These are phyloP conservation scores for Ichthyophthirius multifiliis DNA, from an alignment of 169 alveolate species.

Conservation along the genomic window DNA sequence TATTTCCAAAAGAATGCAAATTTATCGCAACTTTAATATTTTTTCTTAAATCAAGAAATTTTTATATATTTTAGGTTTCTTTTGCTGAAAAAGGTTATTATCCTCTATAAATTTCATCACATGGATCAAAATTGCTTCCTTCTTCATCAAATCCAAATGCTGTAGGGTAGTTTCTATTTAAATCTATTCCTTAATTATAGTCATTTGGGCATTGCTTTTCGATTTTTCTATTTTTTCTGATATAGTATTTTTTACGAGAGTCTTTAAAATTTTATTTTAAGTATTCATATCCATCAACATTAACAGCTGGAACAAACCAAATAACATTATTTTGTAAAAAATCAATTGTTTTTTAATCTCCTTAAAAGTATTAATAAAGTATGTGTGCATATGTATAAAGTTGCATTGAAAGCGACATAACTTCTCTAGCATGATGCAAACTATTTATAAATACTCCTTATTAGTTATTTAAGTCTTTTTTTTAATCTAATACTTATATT, in stretches of 20 bases:
- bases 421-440: slow-evolving; percentile 81
- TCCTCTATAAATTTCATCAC: slow-evolving; percentile 86
- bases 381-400: slow-evolving; percentile 32
- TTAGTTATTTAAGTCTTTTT: not conserved
- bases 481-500: not conserved
- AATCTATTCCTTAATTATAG: slow-evolving; percentile 60
- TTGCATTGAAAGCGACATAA: slow-evolving; percentile 63
- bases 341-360: not conserved
- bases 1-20: slow-evolving; percentile 33
- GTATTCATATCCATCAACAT: slow-evolving; percentile 68
- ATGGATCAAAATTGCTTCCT: slow-evolving; percentile 61
- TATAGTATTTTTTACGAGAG: not conserved
- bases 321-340: not conserved
- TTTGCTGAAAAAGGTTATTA: slow-evolving; percentile 79
- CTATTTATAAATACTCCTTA: slow-evolving; percentile 57
- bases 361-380: not conserved
- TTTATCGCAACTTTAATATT: slow-evolving; percentile 26
- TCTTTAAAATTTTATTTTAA: not conserved
- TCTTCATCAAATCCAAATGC: slow-evolving; percentile 58
- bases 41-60: slow-evolving; percentile 6
- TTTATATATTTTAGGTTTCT: slow-evolving; percentile 68
- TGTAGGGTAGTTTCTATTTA: slow-evolving; percentile 74
- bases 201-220: not conserved
- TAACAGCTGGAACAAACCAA: slow-evolving; percentile 64
- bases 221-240: slow-evolving; percentile 64